Conservation (phyloP, 495 filamentous ascomycete species). For the Podospora appendiculata region DNA sequence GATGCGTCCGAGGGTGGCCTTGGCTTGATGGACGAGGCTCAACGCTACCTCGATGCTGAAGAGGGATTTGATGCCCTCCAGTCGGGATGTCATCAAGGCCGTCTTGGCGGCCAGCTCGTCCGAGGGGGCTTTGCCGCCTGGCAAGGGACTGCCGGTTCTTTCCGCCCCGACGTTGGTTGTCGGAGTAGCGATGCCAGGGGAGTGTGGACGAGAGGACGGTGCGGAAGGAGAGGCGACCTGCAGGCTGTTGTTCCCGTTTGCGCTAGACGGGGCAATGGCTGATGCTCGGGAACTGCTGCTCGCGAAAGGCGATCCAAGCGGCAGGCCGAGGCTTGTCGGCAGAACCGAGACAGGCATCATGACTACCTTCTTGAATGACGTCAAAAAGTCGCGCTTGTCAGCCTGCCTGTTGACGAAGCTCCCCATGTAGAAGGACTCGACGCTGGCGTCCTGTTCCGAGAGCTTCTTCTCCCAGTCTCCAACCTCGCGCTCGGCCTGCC, state of each 20-base stretch:
- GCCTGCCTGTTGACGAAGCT: slow-evolving; percentile 81
- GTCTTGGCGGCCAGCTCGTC: slow-evolving; percentile 93
- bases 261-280: slow-evolving; percentile 18
- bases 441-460: slow-evolving; percentile 80
- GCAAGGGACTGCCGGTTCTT: slow-evolving; percentile 37
- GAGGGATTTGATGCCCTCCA: slow-evolving; percentile 87
- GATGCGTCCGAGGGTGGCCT: slow-evolving; percentile 77
- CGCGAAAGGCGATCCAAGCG: slow-evolving; percentile 33
- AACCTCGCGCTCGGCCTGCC: slow-evolving; percentile 67
- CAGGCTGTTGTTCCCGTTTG: slow-evolving; percentile 16
- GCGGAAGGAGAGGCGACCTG: no score
- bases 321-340: no score
- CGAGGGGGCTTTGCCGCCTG: slow-evolving; percentile 59
- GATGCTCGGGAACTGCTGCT: slow-evolving; percentile 32
- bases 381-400: slow-evolving; percentile 92
- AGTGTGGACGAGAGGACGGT: slow-evolving; percentile 44
- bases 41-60: slow-evolving; percentile 96
- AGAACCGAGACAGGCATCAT: slow-evolving; percentile 96
- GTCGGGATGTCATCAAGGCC: slow-evolving; percentile 85
- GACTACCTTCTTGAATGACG: slow-evolving; percentile 95
- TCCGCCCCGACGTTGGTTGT: no score
- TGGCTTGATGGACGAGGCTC: slow-evolving; percentile 81
- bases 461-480: slow-evolving; percentile 84
- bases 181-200: slow-evolving; percentile 24
- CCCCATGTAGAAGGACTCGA: slow-evolving; percentile 90